These are phyloP conservation scores for Avena sativa DNA, from an alignment of 176 grass and related monocot genomes.

Conservation along the genomic window DNA sequence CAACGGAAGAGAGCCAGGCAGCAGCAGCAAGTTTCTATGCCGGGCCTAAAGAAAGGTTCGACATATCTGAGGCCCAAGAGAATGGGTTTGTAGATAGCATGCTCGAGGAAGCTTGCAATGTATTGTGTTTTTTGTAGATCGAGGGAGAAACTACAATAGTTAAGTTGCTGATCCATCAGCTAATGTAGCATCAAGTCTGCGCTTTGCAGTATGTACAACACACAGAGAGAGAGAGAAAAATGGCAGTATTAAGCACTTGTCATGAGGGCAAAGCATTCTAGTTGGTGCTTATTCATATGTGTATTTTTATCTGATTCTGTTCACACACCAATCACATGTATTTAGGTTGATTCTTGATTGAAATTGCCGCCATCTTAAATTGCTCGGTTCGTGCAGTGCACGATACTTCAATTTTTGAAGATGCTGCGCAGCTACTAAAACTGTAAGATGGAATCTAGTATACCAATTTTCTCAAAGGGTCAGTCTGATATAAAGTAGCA, in stretches of 20 bases:
- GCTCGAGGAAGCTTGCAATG: slow-evolving; percentile 10
- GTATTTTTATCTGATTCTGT: neutral
- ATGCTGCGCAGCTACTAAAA: no score
- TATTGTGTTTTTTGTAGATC: slow-evolving; percentile 25
- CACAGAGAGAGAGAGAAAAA: neutral
- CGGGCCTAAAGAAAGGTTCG: slow-evolving; percentile 79
- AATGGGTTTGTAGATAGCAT: slow-evolving; percentile 66
- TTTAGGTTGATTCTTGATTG: neutral
- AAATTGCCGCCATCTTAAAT: neutral
- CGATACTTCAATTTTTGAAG: no score
- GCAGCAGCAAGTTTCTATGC: slow-evolving; percentile 92
- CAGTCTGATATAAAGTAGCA: no score
- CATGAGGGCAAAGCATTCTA: neutral
- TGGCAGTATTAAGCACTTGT: neutral
- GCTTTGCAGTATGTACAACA: slow-evolving; percentile 14
- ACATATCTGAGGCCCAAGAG: slow-evolving; percentile 81
- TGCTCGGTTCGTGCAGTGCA: neutral
- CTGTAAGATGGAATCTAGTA: no score
- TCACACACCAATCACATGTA: neutral
- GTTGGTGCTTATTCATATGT: neutral
- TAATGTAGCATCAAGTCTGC: slow-evolving; percentile 17
- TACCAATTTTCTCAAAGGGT: no score
- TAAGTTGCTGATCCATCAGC: slow-evolving; percentile 28
- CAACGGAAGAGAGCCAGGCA: slow-evolving; percentile 77
- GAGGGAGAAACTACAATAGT: slow-evolving; percentile 23